Evolutionary conservation across 2,329 filamentous ascomycete genomes (phyloP).

Genomic region (Hypoxylon sp.): DNA sequence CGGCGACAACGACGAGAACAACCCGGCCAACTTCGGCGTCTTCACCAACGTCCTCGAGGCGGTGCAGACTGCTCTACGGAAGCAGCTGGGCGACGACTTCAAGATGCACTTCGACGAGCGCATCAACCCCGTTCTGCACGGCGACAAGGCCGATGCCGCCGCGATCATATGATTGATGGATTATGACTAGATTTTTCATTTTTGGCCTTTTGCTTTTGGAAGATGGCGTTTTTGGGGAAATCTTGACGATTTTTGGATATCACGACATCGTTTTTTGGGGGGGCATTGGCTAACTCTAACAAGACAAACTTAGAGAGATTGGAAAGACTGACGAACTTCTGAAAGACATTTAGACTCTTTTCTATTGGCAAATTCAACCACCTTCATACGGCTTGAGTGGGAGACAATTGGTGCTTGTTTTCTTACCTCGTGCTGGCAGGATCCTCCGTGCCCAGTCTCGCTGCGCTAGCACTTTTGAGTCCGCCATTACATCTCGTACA

Average conservation of each 20-base stretch:
- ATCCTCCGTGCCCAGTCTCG: conserved; percentile 5
- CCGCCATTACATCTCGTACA: conserved; percentile 3
- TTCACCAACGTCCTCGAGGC: conserved; percentile 80
- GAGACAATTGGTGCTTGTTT: conserved; percentile 28
- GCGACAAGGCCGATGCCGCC: conserved; percentile 63
- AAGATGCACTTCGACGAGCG: conserved; percentile 78
- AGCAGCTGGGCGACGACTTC: conserved; percentile 80
- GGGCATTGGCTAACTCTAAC: conserved; percentile 32
- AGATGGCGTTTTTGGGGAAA: conserved; percentile 23
- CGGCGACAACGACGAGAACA: conserved; percentile 80
- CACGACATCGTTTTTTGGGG: conserved; percentile 21
- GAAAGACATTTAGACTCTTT: conserved; percentile 38
- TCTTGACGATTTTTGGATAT: conserved; percentile 25
- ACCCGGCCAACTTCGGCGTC: conserved; percentile 82
- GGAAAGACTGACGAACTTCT: conserved; percentile 39
- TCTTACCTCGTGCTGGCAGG: conserved; percentile 9
- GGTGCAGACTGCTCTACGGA: conserved; percentile 74
- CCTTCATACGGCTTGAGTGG: conserved; percentile 28
- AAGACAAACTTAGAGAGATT: conserved; percentile 35
- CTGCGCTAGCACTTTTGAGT: background rate
- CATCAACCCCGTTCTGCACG: conserved; percentile 75
- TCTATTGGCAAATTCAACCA: conserved; percentile 16
- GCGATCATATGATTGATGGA: conserved; percentile 48
- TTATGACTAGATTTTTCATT: conserved; percentile 20
- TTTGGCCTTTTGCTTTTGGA: conserved; percentile 1